These are phyloP conservation scores for Chaetothyriales sp. DNA, from an alignment of 2,329 filamentous ascomycete genomes.

Conservation along the genomic window DNA sequence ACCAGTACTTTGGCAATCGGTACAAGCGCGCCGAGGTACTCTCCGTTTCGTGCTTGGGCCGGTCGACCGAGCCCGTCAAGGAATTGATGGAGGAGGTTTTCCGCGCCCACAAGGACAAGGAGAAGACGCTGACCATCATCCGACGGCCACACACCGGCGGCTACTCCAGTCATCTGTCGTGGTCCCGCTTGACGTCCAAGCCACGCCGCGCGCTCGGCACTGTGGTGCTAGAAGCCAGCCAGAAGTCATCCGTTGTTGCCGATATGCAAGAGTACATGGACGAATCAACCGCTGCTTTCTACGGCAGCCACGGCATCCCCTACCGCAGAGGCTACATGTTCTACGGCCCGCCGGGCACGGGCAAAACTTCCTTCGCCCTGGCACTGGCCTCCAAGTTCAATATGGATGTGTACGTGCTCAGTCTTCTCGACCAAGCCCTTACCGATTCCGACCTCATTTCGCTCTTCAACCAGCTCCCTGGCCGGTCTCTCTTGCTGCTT, in stretches of 20 bases:
- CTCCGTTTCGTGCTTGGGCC: constrained; percentile 14
- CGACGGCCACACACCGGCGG: constrained; percentile 14
- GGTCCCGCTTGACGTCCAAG: constrained; percentile 16
- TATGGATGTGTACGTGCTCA: constrained; percentile 54
- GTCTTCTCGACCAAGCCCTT: constrained; percentile 45
- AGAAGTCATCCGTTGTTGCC: constrained; percentile 12
- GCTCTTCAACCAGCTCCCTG: constrained; percentile 49
- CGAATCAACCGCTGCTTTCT: constrained; percentile 17
- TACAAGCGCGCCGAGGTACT: constrained; percentile 15
- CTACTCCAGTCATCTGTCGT: constrained; percentile 12
- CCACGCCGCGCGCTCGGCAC: constrained; percentile 15
- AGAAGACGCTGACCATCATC: constrained; percentile 15
- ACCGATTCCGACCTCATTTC: constrained; percentile 49
- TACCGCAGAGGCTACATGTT: constrained; percentile 67
- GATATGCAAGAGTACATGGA: constrained; percentile 18
- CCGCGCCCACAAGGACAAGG: constrained; percentile 16
- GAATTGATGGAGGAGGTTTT: constrained; percentile 15
- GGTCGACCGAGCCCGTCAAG: constrained; percentile 14
- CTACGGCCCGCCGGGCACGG: constrained; percentile 60
- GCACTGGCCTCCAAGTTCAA: constrained; percentile 54
- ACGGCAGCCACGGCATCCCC: constrained; percentile 43
- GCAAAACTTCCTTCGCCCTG: constrained; percentile 57
- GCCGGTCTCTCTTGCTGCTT: constrained; percentile 52
- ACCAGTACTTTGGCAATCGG: constrained; percentile 14
- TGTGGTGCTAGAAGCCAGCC: constrained; percentile 13